phyloP scores from a whole-genome alignment of 2,329 filamentous ascomycete genomes.

The Leptographium radiaticola region DNA sequence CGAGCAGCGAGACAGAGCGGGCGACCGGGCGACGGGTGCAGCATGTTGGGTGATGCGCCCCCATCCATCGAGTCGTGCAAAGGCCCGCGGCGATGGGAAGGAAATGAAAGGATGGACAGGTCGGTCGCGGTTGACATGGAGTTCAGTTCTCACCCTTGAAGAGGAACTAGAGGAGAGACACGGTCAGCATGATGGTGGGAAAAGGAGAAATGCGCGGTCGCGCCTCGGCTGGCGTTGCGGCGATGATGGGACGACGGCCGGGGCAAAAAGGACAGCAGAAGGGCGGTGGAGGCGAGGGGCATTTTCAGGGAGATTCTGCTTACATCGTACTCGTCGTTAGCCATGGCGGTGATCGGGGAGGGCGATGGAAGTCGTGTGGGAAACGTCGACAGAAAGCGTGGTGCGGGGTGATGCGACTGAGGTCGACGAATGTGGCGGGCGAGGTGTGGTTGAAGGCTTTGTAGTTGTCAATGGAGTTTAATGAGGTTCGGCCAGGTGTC shows the following conservation, averaged over 20 bases:
- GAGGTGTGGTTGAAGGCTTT: background rate
- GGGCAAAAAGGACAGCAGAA: background rate
- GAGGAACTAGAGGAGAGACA: slow-evolving; percentile 56
- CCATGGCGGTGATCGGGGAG: slow-evolving; percentile 46
- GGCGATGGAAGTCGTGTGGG: background rate
- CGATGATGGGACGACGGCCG: background rate
- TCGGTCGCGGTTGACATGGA: background rate
- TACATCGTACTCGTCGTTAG: slow-evolving; percentile 99
- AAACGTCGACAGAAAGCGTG: background rate
- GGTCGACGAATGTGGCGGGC: background rate
- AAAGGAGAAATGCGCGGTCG: background rate
- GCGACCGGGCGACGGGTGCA: background rate
- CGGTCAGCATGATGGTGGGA: slow-evolving; percentile 8
- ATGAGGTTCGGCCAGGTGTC: background rate
- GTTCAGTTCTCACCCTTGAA: slow-evolving; percentile 67
- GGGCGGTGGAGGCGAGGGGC: slow-evolving; percentile 3
- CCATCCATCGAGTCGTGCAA: background rate
- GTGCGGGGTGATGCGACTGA: background rate
- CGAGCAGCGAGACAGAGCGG: background rate
- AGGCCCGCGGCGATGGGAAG: background rate
- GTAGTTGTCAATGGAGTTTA: background rate
- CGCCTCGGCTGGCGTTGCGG: background rate
- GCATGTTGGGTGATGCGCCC: background rate
- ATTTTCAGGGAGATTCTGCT: slow-evolving; percentile 24
- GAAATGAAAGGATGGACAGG: background rate